These are phyloP conservation scores for Phytophthora idaei DNA, from an alignment of 352 stramenopile genomes.

Conservation along the genomic window DNA sequence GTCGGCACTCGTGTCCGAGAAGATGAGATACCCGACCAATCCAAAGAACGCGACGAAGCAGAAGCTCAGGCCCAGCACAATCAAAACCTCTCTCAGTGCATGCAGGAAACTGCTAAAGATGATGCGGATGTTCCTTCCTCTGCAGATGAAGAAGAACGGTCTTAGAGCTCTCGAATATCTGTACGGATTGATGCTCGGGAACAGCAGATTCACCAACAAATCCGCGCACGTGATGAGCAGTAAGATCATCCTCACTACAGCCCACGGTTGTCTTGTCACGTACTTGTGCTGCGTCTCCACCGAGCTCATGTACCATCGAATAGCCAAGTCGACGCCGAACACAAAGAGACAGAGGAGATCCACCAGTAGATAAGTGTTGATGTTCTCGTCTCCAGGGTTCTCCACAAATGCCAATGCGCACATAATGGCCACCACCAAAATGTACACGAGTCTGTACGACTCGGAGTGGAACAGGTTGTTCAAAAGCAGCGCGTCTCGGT, in stretches of 20 bases:
- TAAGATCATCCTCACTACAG: conserved; percentile 65
- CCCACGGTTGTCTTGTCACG: conserved; percentile 76
- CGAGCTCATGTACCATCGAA: conserved; percentile 88
- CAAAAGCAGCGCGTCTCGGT: conserved; percentile 67
- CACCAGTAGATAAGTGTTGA: conserved; percentile 62
- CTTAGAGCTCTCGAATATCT: conserved; percentile 69
- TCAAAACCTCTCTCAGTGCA: conserved; percentile 69
- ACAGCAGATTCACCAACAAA: conserved; percentile 50
- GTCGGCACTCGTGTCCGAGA: conserved; percentile 70
- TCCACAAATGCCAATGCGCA: conserved; percentile 74
- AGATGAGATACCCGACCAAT: conserved; percentile 75
- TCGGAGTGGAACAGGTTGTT: conserved; percentile 79
- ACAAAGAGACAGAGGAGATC: conserved; percentile 70
- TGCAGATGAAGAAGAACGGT: conserved; percentile 83
- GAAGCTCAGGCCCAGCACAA: conserved; percentile 72
- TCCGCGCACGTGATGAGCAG: conserved; percentile 62
- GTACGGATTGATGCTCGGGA: conserved; percentile 62
- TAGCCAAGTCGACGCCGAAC: conserved; percentile 67
- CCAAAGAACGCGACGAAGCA: conserved; percentile 85
- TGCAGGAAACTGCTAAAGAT: conserved; percentile 86
- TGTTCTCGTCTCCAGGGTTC: conserved; percentile 48
- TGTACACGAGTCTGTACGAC: conserved; percentile 75
- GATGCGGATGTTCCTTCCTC: conserved; percentile 81
- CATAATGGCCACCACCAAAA: conserved; percentile 66
- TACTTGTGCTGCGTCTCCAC: conserved; percentile 80